phyloP scores from a whole-genome alignment of 176 grass and related monocot genomes.

The Carex littledalei region DNA sequence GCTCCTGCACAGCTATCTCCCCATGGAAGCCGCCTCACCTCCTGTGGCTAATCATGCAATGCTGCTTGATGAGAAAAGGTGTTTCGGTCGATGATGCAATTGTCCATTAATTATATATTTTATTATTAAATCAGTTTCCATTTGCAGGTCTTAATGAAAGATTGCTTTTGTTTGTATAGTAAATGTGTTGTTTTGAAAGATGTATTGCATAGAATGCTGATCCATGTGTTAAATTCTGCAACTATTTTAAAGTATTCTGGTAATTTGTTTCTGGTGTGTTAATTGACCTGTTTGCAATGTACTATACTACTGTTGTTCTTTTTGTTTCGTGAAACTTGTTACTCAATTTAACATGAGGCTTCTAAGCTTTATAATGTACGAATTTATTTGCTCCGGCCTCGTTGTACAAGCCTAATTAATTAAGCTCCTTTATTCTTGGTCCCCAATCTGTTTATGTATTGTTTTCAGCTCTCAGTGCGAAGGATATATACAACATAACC shows the following conservation, averaged over 20 bases:
- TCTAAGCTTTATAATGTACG: too few species aligned
- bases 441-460: too few species aligned
- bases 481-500: too few species aligned
- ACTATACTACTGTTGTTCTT: neutral
- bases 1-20: constrained; percentile 4
- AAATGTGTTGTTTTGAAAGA: neutral
- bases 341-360: too few species aligned
- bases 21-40: neutral
- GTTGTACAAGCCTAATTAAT: too few species aligned
- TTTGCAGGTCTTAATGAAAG: neutral
- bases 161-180: neutral
- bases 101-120: neutral
- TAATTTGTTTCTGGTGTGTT: neutral
- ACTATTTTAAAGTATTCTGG: neutral
- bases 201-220: neutral
- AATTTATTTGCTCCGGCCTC: too few species aligned
- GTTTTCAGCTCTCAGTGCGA: too few species aligned
- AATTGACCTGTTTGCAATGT: neutral
- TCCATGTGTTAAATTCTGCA: neutral
- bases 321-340: neutral
- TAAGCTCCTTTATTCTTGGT: too few species aligned
- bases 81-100: neutral
- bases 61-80: neutral
- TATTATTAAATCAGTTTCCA: neutral
- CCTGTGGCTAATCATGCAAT: neutral